Conservation (phyloP, 2,329 filamentous ascomycete genomes). For the Fusarium nematophilum region DNA sequence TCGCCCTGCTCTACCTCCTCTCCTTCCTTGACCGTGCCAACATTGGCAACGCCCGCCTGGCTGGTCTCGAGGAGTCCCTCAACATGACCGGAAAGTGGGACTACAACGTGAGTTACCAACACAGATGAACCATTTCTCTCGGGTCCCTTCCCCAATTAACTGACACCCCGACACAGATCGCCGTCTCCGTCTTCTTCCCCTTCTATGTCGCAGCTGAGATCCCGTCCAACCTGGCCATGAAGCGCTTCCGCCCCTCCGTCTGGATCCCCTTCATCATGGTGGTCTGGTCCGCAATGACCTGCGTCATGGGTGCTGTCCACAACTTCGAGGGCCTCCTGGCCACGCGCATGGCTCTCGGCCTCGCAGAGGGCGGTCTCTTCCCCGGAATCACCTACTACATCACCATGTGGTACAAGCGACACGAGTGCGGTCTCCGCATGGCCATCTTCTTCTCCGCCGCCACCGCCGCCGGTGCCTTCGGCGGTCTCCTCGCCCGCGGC, state of each 20-base stretch:
- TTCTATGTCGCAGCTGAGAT: conserved; percentile 66
- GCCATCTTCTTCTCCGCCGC: conserved; percentile 69
- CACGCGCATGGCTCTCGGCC: conserved; percentile 59
- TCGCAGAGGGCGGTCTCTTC: conserved; percentile 68
- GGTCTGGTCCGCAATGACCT: conserved; percentile 60
- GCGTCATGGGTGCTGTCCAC: conserved; percentile 63
- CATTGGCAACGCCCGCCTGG: conserved; percentile 69
- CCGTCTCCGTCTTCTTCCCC: conserved; percentile 64
- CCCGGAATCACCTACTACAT: conserved; percentile 72
- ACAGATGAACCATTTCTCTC: not conserved
- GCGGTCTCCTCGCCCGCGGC: conserved; percentile 69
- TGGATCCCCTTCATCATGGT: conserved; percentile 67
- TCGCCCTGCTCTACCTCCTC: conserved; percentile 68
- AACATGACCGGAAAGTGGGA: conserved; percentile 49
- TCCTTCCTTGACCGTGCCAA: conserved; percentile 60
- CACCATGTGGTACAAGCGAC: conserved; percentile 68
- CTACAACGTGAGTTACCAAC: conserved; percentile 45
- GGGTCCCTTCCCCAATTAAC: conserved; percentile 9
- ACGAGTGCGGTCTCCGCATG: conserved; percentile 71
- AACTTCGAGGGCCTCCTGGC: conserved; percentile 62
- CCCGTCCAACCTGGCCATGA: conserved; percentile 68
- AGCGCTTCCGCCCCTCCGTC: conserved; percentile 61
- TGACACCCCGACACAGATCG: conserved; percentile 44
- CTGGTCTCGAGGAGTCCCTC: conserved; percentile 57
- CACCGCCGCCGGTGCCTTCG: conserved; percentile 70